Evolutionary conservation across 2,329 filamentous ascomycete species (phyloP), one percentile per base, ranked within the genome.

Genomic region (Oidium heveae): DNA sequence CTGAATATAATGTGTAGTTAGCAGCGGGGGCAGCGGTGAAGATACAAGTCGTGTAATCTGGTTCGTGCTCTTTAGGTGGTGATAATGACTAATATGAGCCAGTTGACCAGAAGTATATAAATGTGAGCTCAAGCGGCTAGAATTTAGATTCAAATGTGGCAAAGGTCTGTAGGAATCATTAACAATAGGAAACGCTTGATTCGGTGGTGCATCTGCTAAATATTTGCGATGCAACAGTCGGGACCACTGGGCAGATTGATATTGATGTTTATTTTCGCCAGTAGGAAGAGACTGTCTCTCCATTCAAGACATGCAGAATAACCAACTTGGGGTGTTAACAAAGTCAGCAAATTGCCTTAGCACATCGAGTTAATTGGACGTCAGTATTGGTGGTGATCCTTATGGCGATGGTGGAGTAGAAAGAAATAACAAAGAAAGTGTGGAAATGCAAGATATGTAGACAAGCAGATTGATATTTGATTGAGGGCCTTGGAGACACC

Each of bases 31-130:
- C 57, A 77, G 71, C 56, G 76, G 73, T 58, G 72, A 68, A 56
- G 73, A 70, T 62, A 77, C 75, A 56, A 79, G 66, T 61, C 75
- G 74, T 60, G 74, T 73, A 15, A 55, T 57, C 57, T 61, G 59
- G 33, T 67, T 68, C 57, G 75, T 72, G 54, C 76, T 75, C 60
- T 81, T 72, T 63, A 81, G 75, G 63, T 74, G 75, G 66, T 80
- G 81, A 70, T 81, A 81, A 60, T 79, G 73, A 53, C 76, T 71
- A 55, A 82, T 72, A 66, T 79, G 76, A 54, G 74, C 75, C 62
- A 80, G 74, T 66, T 78, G 77, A 58, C 75, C 68, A 44, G 72
- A 75, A 12, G n/a, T 39, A 32, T 16, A 15, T 36, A 73, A 69
- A 59, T 79, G 75, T 58, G 78, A 76, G 16, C 75, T 75, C 56